Base-by-base conservation (phyloP, 2,329 filamentous ascomycete genomes). In the Fusarium sarcochroum region DNA sequence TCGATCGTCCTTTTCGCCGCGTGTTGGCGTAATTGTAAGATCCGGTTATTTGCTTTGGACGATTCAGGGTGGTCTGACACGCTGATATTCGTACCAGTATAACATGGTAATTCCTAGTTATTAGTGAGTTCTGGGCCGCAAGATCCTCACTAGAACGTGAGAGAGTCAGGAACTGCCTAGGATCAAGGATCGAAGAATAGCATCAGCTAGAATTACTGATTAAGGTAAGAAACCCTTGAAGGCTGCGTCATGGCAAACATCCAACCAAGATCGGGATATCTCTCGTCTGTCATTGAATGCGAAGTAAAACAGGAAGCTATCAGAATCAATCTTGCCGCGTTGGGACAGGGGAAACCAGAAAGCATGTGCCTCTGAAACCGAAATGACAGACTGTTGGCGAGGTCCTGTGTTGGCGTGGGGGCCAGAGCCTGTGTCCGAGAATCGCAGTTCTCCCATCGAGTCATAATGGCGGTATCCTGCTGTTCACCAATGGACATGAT, bases 391-490 rank as follows among this genome's bases (percentile, higher is more conserved):
- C 52, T 61, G 35, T 35, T 51, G 58, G 58, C 53, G 60, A 66
- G 49, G 53, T 54, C 32, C 50, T 69, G 49, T 41, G 50, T 66
- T 56, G 56, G 48, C 63, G 62, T 74, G 72, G 68, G 71, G 70
- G 66, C 59, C 44, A 61, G 41, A 71, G 21, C 44, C 51, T 61
- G 51, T 68, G 60, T 58, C 61, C 68, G 64, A 69, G 44, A 27
- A 65, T 61, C 52, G 62, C 62, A 65, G 32, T 56, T 18, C 27
- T 46, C 23, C 51, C 25, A 21, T 65, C 61, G 72, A 71, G 72
- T 74, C 71, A 74, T 73, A 73, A 70, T 62, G 62, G 72, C 72
- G 72, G 72, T 72, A 62, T 72, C 53, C 53, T 58, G 44, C 30
- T 58, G 35, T 42, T 72, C 70, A 47, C 72, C 72, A 74, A 74